Percentiles rank a stretch among this genome's conserved stretches.
phyloP scores from a whole-genome alignment of 1,284 basidiomycete species.

The Trametes pubescens region DNA sequence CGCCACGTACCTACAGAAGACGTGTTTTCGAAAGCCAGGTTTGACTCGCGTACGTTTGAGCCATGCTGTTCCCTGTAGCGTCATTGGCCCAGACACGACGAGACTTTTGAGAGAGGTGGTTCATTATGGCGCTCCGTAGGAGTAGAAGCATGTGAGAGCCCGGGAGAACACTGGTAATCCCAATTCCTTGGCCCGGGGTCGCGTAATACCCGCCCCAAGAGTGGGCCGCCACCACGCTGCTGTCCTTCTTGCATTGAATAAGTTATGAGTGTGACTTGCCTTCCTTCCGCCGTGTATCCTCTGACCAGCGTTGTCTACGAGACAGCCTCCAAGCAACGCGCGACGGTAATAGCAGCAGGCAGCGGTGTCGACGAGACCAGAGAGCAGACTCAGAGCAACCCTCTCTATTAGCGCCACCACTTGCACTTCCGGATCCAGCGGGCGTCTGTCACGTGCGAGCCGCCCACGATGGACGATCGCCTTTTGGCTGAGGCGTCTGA shows the following conservation, averaged over 20 bases:
- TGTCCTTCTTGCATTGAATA: background rate
- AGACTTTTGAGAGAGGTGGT: no score
- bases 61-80: no score
- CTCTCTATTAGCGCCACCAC: no score
- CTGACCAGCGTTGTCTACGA: background rate
- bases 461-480: slow-evolving; percentile 6
- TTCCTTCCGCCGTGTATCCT: slow-evolving; percentile 1
- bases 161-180: background rate
- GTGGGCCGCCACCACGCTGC: background rate
- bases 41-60: no score
- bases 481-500: slow-evolving; percentile 19
- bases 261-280: slow-evolving; percentile 7
- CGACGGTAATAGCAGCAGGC: background rate
- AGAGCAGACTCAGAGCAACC: no score
- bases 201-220: background rate
- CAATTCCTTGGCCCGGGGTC: no score
- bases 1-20: no score
- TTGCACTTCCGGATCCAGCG: background rate
- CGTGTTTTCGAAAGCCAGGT: no score
- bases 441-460: slow-evolving; percentile 11
- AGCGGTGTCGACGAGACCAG: background rate
- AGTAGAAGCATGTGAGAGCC: background rate
- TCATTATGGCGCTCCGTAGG: no score
- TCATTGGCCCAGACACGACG: no score
- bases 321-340: slow-evolving; percentile 3